Evolutionary conservation across 2,329 filamentous ascomycete species (phyloP), one percentile per base, ranked within the genome.

Genomic region (Domatiomyces catenatus): DNA sequence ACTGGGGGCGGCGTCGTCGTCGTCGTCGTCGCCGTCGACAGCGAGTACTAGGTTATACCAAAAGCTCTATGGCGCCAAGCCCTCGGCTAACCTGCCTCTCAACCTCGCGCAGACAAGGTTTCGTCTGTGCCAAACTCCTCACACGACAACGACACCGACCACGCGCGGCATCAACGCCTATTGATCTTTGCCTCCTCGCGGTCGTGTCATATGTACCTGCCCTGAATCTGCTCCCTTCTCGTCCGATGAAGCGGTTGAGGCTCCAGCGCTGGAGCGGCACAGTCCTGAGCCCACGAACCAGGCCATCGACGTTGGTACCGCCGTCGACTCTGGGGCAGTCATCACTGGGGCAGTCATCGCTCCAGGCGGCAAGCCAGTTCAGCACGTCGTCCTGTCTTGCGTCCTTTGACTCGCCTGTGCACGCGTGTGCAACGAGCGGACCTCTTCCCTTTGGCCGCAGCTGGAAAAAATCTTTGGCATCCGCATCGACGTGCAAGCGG

Each of bases 241-340:
- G 22, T 63, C 66, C 65, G 61, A 74, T 73, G 71, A 73, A 72
- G 67, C 67, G 68, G 63, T 59, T 71, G 66, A 68, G 69, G 66
- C 71, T 72, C 66, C 69, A 67, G 61, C 64, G 67, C 70, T 73
- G 71, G 71, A 73, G 71, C 69, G 70, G 68, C 59, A 68, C 67
- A 61, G 68, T 70, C 61, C 69, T 72, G 58, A 68, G 69, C 59
- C 69, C 70, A 58, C 68, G 68, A 60, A 67, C 65, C 61, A 66
- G 67, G 63, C 66, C 69, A 61, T 60, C 58, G 60, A 51, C 36
- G 2, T 24, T 24, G 22, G 22, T 24, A 24, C 22, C 22, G 22
- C 22, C 22, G 22, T 24, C 22, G 22, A 24, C 22, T 6, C 32
- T 39, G 32, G 32, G 10, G 32, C 32, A 39, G 10, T 39, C 32